Evolutionary conservation across 169 alveolate genomes (phyloP).

Genomic region (Theileria annulata): DNA sequence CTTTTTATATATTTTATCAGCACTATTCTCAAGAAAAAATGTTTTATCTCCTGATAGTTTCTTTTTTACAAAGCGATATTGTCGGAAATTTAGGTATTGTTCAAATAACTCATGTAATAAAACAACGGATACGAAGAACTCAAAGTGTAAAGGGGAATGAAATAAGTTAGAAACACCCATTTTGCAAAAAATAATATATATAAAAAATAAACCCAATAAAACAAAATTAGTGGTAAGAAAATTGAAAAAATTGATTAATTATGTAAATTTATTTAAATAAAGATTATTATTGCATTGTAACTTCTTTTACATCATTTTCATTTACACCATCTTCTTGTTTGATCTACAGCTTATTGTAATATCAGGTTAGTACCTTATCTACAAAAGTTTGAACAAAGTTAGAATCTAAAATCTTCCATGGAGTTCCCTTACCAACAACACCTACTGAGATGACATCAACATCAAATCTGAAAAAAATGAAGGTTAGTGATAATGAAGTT

Average conservation of each 20-base stretch:
- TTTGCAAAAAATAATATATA: not conserved
- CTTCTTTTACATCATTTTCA: conserved; percentile 23
- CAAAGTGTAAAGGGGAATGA: conserved; percentile 44
- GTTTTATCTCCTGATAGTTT: conserved; percentile 33
- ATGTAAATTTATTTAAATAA: not conserved
- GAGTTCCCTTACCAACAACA: conserved; percentile 76
- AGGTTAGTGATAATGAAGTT: not conserved
- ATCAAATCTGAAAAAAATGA: conserved; percentile 55
- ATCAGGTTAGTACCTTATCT: conserved; percentile 32
- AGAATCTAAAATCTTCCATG: conserved; percentile 61
- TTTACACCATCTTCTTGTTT: conserved; percentile 41
- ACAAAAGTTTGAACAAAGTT: conserved; percentile 35
- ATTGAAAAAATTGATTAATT: not conserved
- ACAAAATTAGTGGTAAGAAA: not conserved
- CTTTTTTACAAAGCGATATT: conserved; percentile 35
- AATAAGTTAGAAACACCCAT: conserved; percentile 55
- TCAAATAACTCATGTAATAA: conserved; percentile 50
- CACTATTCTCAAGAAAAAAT: not conserved
- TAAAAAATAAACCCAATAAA: conserved; percentile 4
- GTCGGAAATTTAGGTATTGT: conserved; percentile 63
- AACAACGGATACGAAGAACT: conserved; percentile 37
- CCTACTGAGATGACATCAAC: conserved; percentile 87
- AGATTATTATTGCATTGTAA: conserved; percentile 13
- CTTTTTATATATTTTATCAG: conserved; percentile 27
- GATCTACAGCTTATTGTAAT: conserved; percentile 7